Evolutionary conservation across 768 basidiomycete species (phyloP).

Genomic region (Cystofilobasidium capitatum): DNA sequence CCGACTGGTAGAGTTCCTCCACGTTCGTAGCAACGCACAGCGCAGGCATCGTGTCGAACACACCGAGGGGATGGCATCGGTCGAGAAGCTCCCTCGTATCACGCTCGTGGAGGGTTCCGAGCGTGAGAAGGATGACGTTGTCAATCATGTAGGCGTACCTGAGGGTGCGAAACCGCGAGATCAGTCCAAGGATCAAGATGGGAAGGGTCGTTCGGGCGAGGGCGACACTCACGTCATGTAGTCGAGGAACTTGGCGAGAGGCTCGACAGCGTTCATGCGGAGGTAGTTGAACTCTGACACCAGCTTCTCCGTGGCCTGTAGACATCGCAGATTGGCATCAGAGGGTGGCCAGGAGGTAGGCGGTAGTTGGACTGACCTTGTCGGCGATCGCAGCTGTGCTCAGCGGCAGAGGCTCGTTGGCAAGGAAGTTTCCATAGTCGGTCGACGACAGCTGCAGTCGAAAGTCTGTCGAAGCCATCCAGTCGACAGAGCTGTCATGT

Average conservation of each 20-base stretch:
- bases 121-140: conserved; percentile 94
- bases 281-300: conserved; percentile 97
- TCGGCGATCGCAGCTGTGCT: conserved; percentile 93
- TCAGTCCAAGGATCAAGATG: background rate
- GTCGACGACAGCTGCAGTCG: conserved; percentile 89
- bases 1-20: conserved; percentile 92
- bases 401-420: conserved; percentile 87
- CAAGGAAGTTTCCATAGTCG: conserved; percentile 96
- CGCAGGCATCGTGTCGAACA: conserved; percentile 98
- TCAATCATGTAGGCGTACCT: conserved; percentile 99
- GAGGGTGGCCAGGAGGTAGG: background rate
- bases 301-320: conserved; percentile 70
- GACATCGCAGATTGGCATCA: background rate
- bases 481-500: no score
- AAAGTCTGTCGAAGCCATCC: conserved; percentile 55
- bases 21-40: conserved; percentile 98
- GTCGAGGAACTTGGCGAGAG: conserved; percentile 84
- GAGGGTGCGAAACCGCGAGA: conserved; percentile 9
- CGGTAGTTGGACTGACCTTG: conserved; percentile 42
- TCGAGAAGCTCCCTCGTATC: conserved; percentile 95
- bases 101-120: conserved; percentile 90
- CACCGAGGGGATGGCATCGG: conserved; percentile 90
- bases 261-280: conserved; percentile 78
- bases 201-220: background rate
- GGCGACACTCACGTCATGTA: conserved; percentile 76